Evolutionary conservation across 495 filamentous ascomycete genomes (phyloP).

Genomic region (Staphylotrichum longicolle): DNA sequence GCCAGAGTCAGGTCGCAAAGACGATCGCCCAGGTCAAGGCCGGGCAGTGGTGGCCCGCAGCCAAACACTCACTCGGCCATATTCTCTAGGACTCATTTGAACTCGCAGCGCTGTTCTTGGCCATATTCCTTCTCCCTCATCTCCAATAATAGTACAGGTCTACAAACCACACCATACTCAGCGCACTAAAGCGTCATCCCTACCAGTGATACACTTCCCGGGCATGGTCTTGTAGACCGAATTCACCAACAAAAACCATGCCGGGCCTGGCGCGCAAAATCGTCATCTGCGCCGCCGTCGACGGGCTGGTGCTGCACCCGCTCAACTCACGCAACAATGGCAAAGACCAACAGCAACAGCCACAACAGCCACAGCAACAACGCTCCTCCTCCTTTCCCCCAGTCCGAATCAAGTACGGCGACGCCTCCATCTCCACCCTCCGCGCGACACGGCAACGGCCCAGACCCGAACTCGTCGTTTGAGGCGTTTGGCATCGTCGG

Average conservation of each 20-base stretch:
- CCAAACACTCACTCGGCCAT: too few species aligned
- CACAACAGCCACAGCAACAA: conserved; percentile 40
- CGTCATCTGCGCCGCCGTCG: conserved; percentile 75
- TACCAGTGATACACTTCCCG: not conserved
- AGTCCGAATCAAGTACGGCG: conserved; percentile 73
- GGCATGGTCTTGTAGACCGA: not conserved
- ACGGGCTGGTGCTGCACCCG: conserved; percentile 83
- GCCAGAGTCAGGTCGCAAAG: conserved; percentile 17
- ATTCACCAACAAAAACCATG: conserved; percentile 48
- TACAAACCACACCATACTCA: not conserved
- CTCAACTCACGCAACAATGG: conserved; percentile 36
- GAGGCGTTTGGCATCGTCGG: conserved; percentile 87
- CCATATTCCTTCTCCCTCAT: too few species aligned
- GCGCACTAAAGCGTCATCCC: not conserved
- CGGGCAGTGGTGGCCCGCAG: conserved; percentile 5
- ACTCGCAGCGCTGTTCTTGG: too few species aligned
- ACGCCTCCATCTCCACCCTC: conserved; percentile 48
- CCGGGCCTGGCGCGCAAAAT: conserved; percentile 75
- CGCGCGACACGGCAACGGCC: conserved; percentile 38
- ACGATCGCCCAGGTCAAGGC: not conserved
- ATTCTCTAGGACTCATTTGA: too few species aligned
- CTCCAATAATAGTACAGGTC: too few species aligned
- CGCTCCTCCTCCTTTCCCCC: conserved; percentile 46
- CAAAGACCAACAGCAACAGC: too few species aligned
- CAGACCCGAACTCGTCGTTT: conserved; percentile 47